phyloP scores from a whole-genome alignment of 768 basidiomycete species.

The Amanita molliuscula region DNA sequence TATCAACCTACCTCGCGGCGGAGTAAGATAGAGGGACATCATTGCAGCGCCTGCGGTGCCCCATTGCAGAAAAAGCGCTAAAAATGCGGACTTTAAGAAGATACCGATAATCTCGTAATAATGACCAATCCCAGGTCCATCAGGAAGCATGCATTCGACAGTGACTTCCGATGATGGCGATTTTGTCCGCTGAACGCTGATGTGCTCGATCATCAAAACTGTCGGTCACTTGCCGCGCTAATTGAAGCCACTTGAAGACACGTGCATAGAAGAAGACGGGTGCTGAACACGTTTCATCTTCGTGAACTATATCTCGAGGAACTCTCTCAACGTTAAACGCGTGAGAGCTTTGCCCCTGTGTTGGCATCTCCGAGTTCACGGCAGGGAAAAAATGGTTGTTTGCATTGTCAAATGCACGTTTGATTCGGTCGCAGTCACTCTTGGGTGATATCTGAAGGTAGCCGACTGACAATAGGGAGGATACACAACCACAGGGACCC shows the following conservation, averaged over 20 bases:
- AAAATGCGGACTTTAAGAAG: constrained; percentile 7
- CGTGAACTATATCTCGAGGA: not conserved
- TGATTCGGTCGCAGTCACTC: too few relatives aligned
- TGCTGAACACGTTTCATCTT: constrained; percentile 12
- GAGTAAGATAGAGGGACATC: constrained; percentile 13
- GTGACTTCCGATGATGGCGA: not conserved
- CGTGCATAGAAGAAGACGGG: constrained; percentile 16
- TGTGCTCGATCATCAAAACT: constrained; percentile 6
- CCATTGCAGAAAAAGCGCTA: constrained; percentile 16
- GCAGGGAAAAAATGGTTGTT: too few relatives aligned
- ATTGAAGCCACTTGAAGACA: constrained; percentile 12
- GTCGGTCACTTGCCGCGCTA: constrained; percentile 8
- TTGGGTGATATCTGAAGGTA: too few relatives aligned
- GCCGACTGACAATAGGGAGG: too few relatives aligned
- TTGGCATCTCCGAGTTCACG: too few relatives aligned
- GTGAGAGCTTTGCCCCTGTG: constrained; percentile 10
- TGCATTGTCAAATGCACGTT: too few relatives aligned
- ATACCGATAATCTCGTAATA: constrained; percentile 6
- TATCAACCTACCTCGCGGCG: constrained; percentile 13
- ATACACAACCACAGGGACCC: constrained; percentile 19
- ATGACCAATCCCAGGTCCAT: not conserved
- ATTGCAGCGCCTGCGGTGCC: constrained; percentile 16
- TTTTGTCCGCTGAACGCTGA: not conserved
- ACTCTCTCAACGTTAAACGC: too few relatives aligned
- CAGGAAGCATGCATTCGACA: not conserved